Conservation (phyloP, 2,329 filamentous ascomycete species). For the Pezicula radicicola region DNA sequence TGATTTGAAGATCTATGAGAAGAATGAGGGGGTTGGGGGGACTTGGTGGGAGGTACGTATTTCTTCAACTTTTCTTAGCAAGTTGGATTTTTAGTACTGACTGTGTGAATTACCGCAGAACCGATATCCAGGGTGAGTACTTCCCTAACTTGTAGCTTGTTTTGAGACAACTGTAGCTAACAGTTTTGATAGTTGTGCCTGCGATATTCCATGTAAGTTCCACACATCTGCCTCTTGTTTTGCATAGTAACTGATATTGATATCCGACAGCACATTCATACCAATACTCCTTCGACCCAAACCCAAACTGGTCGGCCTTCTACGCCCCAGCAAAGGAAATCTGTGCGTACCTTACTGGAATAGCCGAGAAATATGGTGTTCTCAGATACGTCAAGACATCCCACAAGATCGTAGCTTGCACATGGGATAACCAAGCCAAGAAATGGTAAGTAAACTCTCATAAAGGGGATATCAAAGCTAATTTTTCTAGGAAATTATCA, state of each 20-base stretch:
- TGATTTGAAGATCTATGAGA: conserved; percentile 46
- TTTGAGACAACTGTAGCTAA: no score
- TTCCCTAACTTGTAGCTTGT: no score
- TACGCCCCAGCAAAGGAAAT: conserved; percentile 14
- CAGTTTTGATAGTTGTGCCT: neutral
- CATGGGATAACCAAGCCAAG: conserved; percentile 6
- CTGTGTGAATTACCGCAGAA: conserved; percentile 1
- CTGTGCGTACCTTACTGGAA: conserved; percentile 8
- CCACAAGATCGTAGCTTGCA: conserved; percentile 3
- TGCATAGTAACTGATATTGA: neutral
- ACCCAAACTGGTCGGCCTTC: conserved; percentile 10
- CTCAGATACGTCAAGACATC: conserved; percentile 3
- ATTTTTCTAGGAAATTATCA: conserved; percentile 21
- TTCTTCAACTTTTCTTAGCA: no score
- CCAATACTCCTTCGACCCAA: conserved; percentile 8
- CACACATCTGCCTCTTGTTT: neutral
- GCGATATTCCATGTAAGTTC: conserved; percentile 6
- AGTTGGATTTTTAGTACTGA: no score
- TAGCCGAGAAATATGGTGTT: conserved; percentile 10
- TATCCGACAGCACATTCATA: conserved; percentile 7
- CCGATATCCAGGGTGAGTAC: conserved; percentile 18
- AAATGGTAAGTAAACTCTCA: conserved; percentile 9
- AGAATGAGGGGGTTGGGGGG: conserved; percentile 45
- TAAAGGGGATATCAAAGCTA: neutral
- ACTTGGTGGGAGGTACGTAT: neutral